Percentiles rank a stretch among this genome's conserved stretches.
Evolutionary conservation across 805 yeast genomes (phyloP).

Genomic region (Candida taoyuanica): DNA sequence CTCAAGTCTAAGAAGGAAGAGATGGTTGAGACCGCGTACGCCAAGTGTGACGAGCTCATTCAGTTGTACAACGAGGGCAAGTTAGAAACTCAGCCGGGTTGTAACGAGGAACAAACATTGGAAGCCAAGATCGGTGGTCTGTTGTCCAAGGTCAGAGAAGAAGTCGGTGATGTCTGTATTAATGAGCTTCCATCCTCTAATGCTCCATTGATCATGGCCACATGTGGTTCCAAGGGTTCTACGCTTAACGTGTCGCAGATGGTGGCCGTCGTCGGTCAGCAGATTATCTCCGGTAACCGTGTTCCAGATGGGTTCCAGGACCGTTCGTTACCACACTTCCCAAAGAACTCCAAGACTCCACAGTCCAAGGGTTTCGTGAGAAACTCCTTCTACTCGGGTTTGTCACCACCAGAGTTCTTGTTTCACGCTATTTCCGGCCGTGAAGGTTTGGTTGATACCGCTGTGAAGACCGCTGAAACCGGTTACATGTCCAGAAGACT

Average conservation of each 20-base stretch:
- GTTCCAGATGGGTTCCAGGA: conserved; percentile 99
- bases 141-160: conserved; percentile 95
- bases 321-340: conserved; percentile 94
- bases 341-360: conserved; percentile 93
- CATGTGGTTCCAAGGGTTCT: conserved; percentile 99
- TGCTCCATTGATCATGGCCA: conserved; percentile 98
- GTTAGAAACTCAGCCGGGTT: conserved; percentile 97
- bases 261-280: conserved; percentile 99
- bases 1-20: conserved; percentile 75
- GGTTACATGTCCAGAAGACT: conserved; percentile 98
- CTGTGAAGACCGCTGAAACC: conserved; percentile 98
- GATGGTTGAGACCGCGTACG: conserved; percentile 87
- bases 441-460: conserved; percentile 99
- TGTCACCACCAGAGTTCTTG: conserved; percentile 93
- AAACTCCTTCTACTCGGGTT: conserved; percentile 90
- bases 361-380: conserved; percentile 97
- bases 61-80: conserved; percentile 73
- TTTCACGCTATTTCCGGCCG: conserved; percentile 99
- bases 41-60: conserved; percentile 88
- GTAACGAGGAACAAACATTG: conserved; percentile 96
- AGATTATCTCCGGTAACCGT: conserved; percentile 96
- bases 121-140: conserved; percentile 97
- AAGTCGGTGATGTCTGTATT: conserved; percentile 97
- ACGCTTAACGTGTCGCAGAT: conserved; percentile 96
- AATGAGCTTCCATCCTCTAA: conserved; percentile 82